Percentiles rank a stretch among this genome's conserved stretches.
Evolutionary conservation across 2,329 filamentous ascomycete genomes (phyloP).

Genomic region (Phyllosticta citrichinensis): DNA sequence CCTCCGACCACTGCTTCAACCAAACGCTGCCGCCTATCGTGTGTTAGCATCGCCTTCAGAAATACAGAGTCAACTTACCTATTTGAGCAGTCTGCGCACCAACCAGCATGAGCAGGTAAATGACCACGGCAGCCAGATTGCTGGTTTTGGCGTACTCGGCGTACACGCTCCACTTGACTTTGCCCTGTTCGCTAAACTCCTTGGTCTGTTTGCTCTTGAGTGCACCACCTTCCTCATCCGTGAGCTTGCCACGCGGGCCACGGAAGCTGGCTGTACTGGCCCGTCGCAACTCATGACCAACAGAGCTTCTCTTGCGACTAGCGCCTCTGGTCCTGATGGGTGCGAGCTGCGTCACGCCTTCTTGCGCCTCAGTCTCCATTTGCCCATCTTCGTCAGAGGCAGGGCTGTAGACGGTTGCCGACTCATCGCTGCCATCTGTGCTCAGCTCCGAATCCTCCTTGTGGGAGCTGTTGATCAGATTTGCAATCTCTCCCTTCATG

Average conservation of each 20-base stretch:
- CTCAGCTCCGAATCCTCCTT: conserved; percentile 36
- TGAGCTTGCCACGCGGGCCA: conserved; percentile 72
- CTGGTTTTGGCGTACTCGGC: conserved; percentile 89
- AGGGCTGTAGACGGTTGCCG: conserved; percentile 43
- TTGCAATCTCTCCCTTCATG: conserved; percentile 84
- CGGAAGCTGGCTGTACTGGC: conserved; percentile 87
- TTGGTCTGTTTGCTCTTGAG: conserved; percentile 77
- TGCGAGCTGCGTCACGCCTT: conserved; percentile 63
- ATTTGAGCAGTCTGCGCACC: conserved; percentile 75
- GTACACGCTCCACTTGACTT: conserved; percentile 97
- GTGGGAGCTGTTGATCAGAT: conserved; percentile 68
- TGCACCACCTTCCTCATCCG: conserved; percentile 68
- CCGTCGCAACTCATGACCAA: conserved; percentile 60
- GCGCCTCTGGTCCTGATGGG: conserved; percentile 58
- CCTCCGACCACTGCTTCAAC: conserved; percentile 87
- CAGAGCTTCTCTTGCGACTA: conserved; percentile 56
- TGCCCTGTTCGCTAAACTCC: conserved; percentile 86
- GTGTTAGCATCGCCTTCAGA: not conserved
- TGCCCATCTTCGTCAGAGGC: conserved; percentile 40
- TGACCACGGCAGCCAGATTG: conserved; percentile 70
- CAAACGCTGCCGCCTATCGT: conserved; percentile 67
- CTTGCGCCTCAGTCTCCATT: conserved; percentile 52
- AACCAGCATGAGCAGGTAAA: conserved; percentile 71
- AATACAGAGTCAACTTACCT: conserved; percentile 39
- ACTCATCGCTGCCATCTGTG: conserved; percentile 59